phyloP scores from a whole-genome alignment of 495 filamentous ascomycete genomes.

The Sporormia fimetaria region DNA sequence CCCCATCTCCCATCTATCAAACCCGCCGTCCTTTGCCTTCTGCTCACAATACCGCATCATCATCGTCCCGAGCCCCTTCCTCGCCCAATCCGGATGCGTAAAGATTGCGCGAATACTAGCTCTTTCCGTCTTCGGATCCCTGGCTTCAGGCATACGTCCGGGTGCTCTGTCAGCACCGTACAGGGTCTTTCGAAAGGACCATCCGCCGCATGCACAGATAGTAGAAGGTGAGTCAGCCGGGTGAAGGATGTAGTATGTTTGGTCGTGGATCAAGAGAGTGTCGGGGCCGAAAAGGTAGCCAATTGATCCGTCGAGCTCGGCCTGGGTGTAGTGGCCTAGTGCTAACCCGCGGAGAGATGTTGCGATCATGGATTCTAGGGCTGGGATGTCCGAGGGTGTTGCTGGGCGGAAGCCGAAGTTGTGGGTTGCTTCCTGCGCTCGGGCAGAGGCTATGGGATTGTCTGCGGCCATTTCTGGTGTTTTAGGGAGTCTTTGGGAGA shows the following conservation, averaged over 20 bases:
- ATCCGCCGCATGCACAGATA: constrained; percentile 19
- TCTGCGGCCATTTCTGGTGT: too few relatives aligned
- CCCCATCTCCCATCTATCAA: constrained; percentile 21
- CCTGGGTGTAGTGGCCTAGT: constrained; percentile 8
- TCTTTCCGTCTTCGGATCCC: constrained; percentile 9
- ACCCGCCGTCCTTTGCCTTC: constrained; percentile 13
- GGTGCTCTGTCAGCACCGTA: constrained; percentile 21
- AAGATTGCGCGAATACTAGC: constrained; percentile 22
- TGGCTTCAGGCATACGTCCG: constrained; percentile 11
- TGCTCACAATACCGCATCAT: constrained; percentile 24
- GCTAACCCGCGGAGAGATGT: constrained; percentile 11
- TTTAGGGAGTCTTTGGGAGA: too few relatives aligned
- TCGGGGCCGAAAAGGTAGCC: constrained; percentile 23
- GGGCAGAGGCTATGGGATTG: constrained; percentile 11
- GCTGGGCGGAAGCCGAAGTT: constrained; percentile 13
- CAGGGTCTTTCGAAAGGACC: constrained; percentile 19
- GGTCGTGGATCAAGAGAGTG: constrained; percentile 17
- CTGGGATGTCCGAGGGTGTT: constrained; percentile 12
- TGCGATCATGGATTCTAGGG: constrained; percentile 11
- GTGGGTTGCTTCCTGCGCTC: constrained; percentile 15
- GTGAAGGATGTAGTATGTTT: constrained; percentile 18
- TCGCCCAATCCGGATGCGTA: constrained; percentile 18
- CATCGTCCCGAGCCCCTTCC: constrained; percentile 20
- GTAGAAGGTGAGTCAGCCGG: constrained; percentile 1
- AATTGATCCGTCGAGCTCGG: constrained; percentile 20